Evolutionary conservation across 768 basidiomycete species (phyloP).

Genomic region (Panaeolus cyanescens): DNA sequence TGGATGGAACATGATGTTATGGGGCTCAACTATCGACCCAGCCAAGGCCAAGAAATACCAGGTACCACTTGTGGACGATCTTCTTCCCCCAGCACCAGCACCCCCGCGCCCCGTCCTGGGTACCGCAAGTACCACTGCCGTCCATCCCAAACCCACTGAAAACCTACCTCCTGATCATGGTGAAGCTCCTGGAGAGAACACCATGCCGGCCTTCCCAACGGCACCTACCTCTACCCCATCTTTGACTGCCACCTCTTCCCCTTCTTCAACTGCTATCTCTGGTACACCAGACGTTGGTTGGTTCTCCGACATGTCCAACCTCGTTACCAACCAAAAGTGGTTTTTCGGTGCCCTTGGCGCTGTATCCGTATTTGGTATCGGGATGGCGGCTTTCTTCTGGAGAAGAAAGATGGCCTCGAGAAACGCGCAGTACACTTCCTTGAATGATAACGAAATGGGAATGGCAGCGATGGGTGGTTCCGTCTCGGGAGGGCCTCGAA

Average conservation of each 20-base stretch:
- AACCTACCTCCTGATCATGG: conserved; percentile 89
- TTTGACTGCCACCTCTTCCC: conserved; percentile 21
- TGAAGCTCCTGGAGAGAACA: conserved; percentile 75
- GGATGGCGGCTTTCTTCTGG: conserved; percentile 79
- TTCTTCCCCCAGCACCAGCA: conserved; percentile 45
- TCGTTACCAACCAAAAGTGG: conserved; percentile 83
- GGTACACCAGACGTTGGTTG: conserved; percentile 80
- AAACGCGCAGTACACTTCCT: conserved; percentile 53
- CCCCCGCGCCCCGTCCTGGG: conserved; percentile 31
- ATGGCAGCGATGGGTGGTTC: conserved; percentile 68
- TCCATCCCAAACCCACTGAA: conserved; percentile 82
- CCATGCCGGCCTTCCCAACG: conserved; percentile 65
- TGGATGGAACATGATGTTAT: conserved; percentile 91
- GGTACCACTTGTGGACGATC: conserved; percentile 52
- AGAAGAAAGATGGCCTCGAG: conserved; percentile 52
- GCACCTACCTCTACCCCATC: conserved; percentile 27
- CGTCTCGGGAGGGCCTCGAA: conserved; percentile 41
- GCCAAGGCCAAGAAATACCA: conserved; percentile 62
- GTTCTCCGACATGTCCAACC: conserved; percentile 77
- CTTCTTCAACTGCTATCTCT: conserved; percentile 37
- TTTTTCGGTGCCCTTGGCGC: conserved; percentile 85
- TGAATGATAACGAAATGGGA: conserved; percentile 71
- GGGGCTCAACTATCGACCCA: conserved; percentile 85
- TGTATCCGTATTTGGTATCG: conserved; percentile 74
- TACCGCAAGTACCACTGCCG: conserved; percentile 49